A percentile compares a stretch with the other conserved stretches of the same genome.
phyloP scores from a whole-genome alignment of 1,139 yeast genomes.

The Saccharomyces uvarum region DNA sequence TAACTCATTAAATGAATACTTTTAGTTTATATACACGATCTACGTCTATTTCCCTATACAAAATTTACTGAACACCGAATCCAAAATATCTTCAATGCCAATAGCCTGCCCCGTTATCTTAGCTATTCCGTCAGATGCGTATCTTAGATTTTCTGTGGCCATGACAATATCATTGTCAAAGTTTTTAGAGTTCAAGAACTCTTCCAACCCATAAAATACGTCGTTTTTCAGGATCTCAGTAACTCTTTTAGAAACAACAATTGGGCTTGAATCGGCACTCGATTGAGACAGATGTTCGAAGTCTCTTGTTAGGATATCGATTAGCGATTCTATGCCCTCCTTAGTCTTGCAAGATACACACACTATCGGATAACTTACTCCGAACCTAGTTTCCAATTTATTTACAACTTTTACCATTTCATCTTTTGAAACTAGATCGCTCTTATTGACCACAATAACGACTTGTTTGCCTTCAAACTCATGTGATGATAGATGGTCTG shows the following conservation, averaged over 20 bases:
- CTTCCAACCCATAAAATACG: constrained; percentile 62
- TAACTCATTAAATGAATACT: background rate
- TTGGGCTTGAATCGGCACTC: constrained; percentile 44
- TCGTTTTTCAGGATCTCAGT: constrained; percentile 69
- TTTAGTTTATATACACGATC: background rate
- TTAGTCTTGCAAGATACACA: constrained; percentile 56
- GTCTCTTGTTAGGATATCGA: constrained; percentile 33
- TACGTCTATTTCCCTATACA: constrained; percentile 74
- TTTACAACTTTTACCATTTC: background rate
- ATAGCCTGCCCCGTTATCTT: constrained; percentile 84
- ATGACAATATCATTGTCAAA: constrained; percentile 63
- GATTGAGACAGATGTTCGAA: constrained; percentile 48
- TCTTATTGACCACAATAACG: constrained; percentile 51
- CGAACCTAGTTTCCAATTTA: background rate
- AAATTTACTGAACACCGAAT: constrained; percentile 82
- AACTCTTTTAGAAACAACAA: constrained; percentile 66
- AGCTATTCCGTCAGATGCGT: constrained; percentile 84
- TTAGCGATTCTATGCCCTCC: constrained; percentile 47
- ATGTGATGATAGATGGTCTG: background rate
- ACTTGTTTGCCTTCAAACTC: constrained; percentile 10
- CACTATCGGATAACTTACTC: constrained; percentile 25
- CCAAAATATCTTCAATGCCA: constrained; percentile 84
- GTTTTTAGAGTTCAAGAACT: constrained; percentile 45
- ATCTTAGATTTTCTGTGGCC: constrained; percentile 69
- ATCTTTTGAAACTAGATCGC: constrained; percentile 42